Conservation (phyloP, 1,284 basidiomycete genomes). For the Heterobasidion parviporum region DNA sequence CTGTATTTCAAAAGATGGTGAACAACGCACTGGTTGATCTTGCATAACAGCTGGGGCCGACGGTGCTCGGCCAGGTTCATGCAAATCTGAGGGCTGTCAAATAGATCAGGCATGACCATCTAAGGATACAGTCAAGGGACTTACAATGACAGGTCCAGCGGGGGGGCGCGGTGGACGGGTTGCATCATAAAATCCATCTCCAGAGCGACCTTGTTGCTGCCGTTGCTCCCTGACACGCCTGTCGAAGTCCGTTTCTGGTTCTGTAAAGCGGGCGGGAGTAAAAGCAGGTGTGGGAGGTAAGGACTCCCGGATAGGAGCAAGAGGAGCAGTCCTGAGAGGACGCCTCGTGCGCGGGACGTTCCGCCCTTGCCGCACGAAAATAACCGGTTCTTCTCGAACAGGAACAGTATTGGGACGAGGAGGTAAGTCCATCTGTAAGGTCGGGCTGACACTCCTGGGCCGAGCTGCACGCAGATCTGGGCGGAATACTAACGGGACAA, state of each 20-base stretch:
- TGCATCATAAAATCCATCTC: conserved; percentile 1
- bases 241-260: too few species aligned
- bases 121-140: not conserved
- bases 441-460: conserved; percentile 37
- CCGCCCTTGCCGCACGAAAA: conserved; percentile 4
- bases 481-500: conserved; percentile 47
- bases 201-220: not conserved
- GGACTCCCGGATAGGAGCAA: not conserved
- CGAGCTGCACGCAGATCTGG: conserved; percentile 32
- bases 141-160: not conserved
- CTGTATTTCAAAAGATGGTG: not conserved
- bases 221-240: not conserved
- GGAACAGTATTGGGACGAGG: conserved; percentile 21
- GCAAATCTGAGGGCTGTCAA: not conserved
- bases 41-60: not conserved
- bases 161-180: not conserved
- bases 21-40: not conserved
- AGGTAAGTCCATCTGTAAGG: conserved; percentile 20
- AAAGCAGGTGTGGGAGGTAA: not conserved
- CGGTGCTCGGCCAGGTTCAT: not conserved
- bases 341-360: not conserved
- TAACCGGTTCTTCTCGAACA: not conserved
- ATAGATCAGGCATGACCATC: not conserved
- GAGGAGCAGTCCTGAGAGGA: not conserved
- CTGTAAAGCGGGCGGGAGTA: not conserved